Conservation (phyloP, 306 rosid species). For the Morella rubra region DNA sequence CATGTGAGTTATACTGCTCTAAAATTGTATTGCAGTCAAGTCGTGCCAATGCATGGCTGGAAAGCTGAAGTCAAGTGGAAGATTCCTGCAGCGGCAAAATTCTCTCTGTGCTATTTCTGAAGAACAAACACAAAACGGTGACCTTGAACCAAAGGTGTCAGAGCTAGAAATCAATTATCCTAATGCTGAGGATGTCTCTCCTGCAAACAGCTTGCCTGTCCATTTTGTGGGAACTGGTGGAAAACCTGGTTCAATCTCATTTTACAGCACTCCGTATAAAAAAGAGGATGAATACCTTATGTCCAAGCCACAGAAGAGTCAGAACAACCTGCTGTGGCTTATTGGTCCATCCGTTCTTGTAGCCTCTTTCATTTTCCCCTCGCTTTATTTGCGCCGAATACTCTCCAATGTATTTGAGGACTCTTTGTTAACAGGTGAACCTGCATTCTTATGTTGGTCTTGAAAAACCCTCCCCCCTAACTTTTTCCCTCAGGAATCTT, state of each 20-base stretch:
- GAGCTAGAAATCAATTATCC: conserved; percentile 42
- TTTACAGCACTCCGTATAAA: conserved; percentile 65
- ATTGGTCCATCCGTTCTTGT: conserved; percentile 86
- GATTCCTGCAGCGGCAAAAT: conserved; percentile 42
- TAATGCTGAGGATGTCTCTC: conserved; percentile 40
- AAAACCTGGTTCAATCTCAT: conserved; percentile 79
- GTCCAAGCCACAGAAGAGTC: conserved; percentile 45
- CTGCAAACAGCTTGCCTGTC: conserved; percentile 40
- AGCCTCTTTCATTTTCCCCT: conserved; percentile 92
- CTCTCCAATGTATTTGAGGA: conserved; percentile 86
- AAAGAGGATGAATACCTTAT: conserved; percentile 39
- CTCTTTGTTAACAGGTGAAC: conserved; percentile 86
- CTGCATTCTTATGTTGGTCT: conserved; percentile 20
- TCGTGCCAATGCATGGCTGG: conserved; percentile 47
- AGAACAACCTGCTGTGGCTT: conserved; percentile 70
- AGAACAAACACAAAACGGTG: conserved; percentile 52
- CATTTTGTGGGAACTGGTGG: conserved; percentile 58
- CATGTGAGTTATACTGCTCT: background rate
- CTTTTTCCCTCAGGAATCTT: background rate
- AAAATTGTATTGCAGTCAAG: conserved; percentile 38
- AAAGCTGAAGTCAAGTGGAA: conserved; percentile 39
- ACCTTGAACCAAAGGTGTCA: conserved; percentile 37
- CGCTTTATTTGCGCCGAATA: conserved; percentile 79
- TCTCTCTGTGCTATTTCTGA: conserved; percentile 66
- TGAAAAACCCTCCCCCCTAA: background rate